A percentile compares a stretch with the other conserved stretches of the same genome.
Evolutionary conservation across 2,329 filamentous ascomycete genomes (phyloP).

Genomic region (Pseudonectria buxi): DNA sequence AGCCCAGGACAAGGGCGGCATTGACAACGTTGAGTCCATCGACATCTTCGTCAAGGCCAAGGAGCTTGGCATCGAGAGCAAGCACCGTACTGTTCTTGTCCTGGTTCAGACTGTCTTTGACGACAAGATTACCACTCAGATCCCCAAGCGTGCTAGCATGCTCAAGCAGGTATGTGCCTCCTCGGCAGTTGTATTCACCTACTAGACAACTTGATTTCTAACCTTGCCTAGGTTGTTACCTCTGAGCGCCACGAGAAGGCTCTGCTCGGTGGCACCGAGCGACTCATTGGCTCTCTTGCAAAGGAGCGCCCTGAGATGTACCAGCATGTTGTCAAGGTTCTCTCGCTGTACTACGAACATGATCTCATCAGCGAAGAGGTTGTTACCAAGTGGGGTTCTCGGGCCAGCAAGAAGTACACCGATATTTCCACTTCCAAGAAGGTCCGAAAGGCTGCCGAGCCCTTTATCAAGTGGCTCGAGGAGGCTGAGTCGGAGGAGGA

Average conservation of each 20-base stretch:
- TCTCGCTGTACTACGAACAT: slow-evolving; percentile 84
- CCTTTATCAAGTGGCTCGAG: slow-evolving; percentile 90
- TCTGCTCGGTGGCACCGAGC: slow-evolving; percentile 89
- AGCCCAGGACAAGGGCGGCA: slow-evolving; percentile 62
- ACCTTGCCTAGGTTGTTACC: slow-evolving; percentile 58
- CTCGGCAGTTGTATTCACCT: not conserved
- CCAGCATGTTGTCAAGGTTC: slow-evolving; percentile 72
- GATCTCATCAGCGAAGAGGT: slow-evolving; percentile 86
- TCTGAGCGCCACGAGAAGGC: slow-evolving; percentile 95
- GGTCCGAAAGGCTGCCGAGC: slow-evolving; percentile 88
- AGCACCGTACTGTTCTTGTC: slow-evolving; percentile 88
- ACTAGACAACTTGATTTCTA: slow-evolving; percentile 16
- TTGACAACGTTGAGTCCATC: slow-evolving; percentile 77
- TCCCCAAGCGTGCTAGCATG: slow-evolving; percentile 74
- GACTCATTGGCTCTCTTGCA: slow-evolving; percentile 66
- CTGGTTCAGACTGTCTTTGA: slow-evolving; percentile 92
- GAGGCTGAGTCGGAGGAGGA: slow-evolving; percentile 69
- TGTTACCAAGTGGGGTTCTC: slow-evolving; percentile 83
- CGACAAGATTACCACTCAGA: slow-evolving; percentile 81
- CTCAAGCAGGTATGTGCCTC: slow-evolving; percentile 67
- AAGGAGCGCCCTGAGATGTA: slow-evolving; percentile 73
- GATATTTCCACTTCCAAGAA: slow-evolving; percentile 85
- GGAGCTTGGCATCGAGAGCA: slow-evolving; percentile 87
- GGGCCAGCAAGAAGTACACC: slow-evolving; percentile 98
- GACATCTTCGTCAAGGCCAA: slow-evolving; percentile 95